Conservation (phyloP, 1,139 yeast species). For the Sugiyamaella neomexicana region DNA sequence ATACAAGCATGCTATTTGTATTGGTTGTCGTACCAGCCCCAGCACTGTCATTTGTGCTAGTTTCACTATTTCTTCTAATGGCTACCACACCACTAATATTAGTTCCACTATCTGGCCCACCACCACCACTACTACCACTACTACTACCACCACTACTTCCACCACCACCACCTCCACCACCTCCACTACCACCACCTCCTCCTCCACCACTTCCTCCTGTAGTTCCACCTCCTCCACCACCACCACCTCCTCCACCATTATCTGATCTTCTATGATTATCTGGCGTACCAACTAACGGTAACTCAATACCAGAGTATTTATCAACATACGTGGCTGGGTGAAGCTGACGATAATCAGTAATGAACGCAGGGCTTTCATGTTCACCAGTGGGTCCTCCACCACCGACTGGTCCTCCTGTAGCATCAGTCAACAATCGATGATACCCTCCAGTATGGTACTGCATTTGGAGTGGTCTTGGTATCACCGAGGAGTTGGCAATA, state of each 20-base stretch:
- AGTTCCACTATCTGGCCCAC: background rate
- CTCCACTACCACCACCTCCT: background rate
- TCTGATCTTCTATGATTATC: background rate
- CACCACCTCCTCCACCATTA: background rate
- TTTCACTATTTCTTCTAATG: background rate
- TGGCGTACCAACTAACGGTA: slow-evolving; percentile 2
- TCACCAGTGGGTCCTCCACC: background rate
- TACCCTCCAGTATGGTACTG: slow-evolving; percentile 6
- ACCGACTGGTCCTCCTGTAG: background rate
- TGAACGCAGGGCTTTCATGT: background rate
- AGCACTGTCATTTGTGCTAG: background rate
- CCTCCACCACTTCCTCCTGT: background rate
- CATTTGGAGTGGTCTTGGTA: slow-evolving; percentile 6
- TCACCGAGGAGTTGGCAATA: background rate
- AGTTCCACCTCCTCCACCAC: background rate
- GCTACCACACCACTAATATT: background rate
- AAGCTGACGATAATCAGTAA: slow-evolving; percentile 2
- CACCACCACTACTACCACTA: too few species aligned
- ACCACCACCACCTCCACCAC: background rate
- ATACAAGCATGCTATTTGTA: too few species aligned
- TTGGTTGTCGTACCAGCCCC: background rate
- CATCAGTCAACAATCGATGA: slow-evolving; percentile 3
- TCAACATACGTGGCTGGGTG: slow-evolving; percentile 7
- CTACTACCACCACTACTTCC: background rate
- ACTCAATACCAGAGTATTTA: slow-evolving; percentile 4